Base-by-base conservation (phyloP, 805 yeast genomes). In the Yarrowia phangngaensis region DNA sequence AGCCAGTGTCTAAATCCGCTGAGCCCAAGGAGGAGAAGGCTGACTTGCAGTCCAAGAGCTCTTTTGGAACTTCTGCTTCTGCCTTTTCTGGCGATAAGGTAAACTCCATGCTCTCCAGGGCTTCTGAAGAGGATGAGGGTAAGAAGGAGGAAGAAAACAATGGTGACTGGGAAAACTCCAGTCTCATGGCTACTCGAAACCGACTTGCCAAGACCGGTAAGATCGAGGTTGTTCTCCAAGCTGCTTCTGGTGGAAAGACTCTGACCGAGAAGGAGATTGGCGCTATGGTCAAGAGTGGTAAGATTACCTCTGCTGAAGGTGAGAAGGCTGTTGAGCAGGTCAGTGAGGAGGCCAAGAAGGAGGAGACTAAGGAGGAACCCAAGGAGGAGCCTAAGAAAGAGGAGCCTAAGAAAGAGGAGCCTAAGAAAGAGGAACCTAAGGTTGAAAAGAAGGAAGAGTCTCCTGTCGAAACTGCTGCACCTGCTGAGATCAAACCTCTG, bases 21-120 rank as follows among this genome's bases (percentile, higher is more conserved):
- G 59, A 54, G 54, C 56, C 65, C 45, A 59, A 59, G 57, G 51
- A 46, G 34, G 62, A 51, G 31, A 52, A 45, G 32, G 20, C 54
- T 22, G 51, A 51, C 31, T 38, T 34, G 12, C 56, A 30, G 47
- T 52, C 54, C 41, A 49, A 34, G 51, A 50, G 30, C 53, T 49
- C 23, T 43, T 52, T 52, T 31, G 53, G 51, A n/a, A 27, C 46
- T 12, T 19, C 35, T 16, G 16, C 46, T 17, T 50, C 46, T 9
- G 33, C 35, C 26, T 38, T 41, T 30, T 50, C 40, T n/a, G 23
- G 31, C 17, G 51, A 45, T 30, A 47, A 54, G 29, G 53, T 57
- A 46, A 16, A 52, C 28, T 35, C 52, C 12, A 49, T 49, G 40
- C 36, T 35, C 8, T 31, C 48, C 26, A 51, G 48, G 43, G 36